phyloP scores from a whole-genome alignment of 1,284 basidiomycete species.

The Malassezia brasiliensis region DNA sequence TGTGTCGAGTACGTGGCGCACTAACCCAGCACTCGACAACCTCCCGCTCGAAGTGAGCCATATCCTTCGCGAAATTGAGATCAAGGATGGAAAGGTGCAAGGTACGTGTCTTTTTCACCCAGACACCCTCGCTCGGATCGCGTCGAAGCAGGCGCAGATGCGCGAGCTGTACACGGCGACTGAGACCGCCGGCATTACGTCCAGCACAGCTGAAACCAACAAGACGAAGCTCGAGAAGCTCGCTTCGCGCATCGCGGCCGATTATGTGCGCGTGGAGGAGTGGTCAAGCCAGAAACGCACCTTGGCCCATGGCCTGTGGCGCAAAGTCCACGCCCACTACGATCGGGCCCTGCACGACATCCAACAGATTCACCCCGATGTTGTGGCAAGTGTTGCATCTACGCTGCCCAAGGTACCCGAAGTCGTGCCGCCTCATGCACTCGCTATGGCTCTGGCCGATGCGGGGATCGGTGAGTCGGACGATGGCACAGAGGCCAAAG shows the following conservation, averaged over 20 bases:
- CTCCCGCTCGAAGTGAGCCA: constrained; percentile 43
- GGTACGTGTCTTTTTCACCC: constrained; percentile 8
- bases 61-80: constrained; percentile 43
- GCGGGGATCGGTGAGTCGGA: constrained; percentile 27
- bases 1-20: constrained; percentile 23
- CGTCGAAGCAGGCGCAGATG: constrained; percentile 33
- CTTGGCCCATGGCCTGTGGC: constrained; percentile 32
- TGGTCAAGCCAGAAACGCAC: constrained; percentile 36
- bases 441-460: constrained; percentile 25
- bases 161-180: constrained; percentile 26
- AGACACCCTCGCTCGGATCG: constrained; percentile 35
- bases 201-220: constrained; percentile 18
- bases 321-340: constrained; percentile 25
- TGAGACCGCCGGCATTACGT: constrained; percentile 19
- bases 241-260: constrained; percentile 29
- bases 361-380: constrained; percentile 28
- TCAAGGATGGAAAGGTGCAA: constrained; percentile 44
- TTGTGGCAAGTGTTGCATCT: constrained; percentile 31
- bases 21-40: constrained; percentile 30
- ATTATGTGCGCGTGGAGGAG: constrained; percentile 40
- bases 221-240: constrained; percentile 37
- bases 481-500: neutral
- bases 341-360: constrained; percentile 32
- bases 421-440: constrained; percentile 19
- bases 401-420: constrained; percentile 17